phyloP scores from a whole-genome alignment of 1,284 basidiomycete species.

The Leccinum pseudoinsigne region DNA sequence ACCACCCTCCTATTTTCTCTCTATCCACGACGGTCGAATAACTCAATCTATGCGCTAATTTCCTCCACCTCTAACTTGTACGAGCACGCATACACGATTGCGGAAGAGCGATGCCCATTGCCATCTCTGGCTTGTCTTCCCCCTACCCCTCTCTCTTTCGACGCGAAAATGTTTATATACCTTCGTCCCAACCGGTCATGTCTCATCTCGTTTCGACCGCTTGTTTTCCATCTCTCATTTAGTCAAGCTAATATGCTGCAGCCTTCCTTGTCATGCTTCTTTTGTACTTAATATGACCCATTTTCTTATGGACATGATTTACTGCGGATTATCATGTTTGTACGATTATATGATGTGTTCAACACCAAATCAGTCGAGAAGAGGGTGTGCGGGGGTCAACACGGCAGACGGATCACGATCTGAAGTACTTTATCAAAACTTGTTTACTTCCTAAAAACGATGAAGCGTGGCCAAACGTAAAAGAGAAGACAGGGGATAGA shows the following conservation, averaged over 20 bases:
- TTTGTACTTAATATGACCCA: background rate
- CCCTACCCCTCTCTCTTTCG: background rate
- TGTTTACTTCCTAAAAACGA: background rate
- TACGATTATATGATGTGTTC: conserved; percentile 1
- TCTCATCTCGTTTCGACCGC: background rate
- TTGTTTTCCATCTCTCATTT: conserved; percentile 2
- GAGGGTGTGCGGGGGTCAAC: background rate
- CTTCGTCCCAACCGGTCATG: background rate
- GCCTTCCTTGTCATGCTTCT: background rate
- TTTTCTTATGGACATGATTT: conserved; percentile 1
- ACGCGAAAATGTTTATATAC: conserved; percentile 15
- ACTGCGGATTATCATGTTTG: background rate
- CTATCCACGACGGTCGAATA: background rate
- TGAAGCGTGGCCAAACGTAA: background rate
- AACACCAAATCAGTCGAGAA: background rate
- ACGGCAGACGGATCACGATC: background rate
- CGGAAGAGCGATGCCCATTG: background rate
- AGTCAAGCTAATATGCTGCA: conserved; percentile 1
- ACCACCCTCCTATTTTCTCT: background rate
- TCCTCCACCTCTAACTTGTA: background rate
- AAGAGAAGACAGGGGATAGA: background rate
- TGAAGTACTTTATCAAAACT: background rate
- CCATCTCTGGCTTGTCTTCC: background rate
- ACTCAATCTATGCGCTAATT: conserved; percentile 3
- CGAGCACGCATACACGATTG: background rate